Base-by-base conservation (phyloP, 768 basidiomycete genomes). In the Butyriboletus loyo region DNA sequence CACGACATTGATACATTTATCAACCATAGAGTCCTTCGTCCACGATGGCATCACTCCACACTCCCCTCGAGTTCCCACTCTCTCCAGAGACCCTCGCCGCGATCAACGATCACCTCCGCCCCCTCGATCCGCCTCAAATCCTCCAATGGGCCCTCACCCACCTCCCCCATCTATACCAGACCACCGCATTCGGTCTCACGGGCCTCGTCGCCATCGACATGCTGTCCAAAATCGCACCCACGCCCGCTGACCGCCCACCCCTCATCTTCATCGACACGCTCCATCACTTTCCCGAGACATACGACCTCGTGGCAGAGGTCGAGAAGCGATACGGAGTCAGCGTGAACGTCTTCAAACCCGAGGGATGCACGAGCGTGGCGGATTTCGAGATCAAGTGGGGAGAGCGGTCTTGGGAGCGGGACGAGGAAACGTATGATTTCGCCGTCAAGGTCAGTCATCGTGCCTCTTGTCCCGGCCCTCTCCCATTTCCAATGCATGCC, bases 201-300 rank as follows among this genome's bases (percentile, higher is more conserved):
- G 96, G 97, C 10, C 84, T 95, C 48, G 93, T 92, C 50, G 86
- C 93, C 19, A 85, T 91, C 55, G 93, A 97, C 68, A 97, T 99
- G 92, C 82, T 98, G 49, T 87, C 90, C 31, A 89, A 90, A 68
- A 75, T 94, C 56, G 85, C 86, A 3, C 54, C 74, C 25, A 66
- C 72, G 1, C 14, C 17, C 79, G 24, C 74, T 11, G 66, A 81
- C 0, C 61, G 31, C 19, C 90, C 90, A 1, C 92, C 94, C 1
- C 79, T 98, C 19, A 93, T 98, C 74, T 98, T 99, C 75, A 73
- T 98, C 66, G 95, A 99, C 74, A 98, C 97, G 0, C 77, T 98
- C 14, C 93, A 98, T 67, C 97, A 98, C 74, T 99, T 99, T 72
- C 75, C 77, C 4, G 92, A 98, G 74, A 98, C 96, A 5, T 87